Evolutionary conservation across 2,329 filamentous ascomycete species (phyloP).

Genomic region (Penicillium olsonii): DNA sequence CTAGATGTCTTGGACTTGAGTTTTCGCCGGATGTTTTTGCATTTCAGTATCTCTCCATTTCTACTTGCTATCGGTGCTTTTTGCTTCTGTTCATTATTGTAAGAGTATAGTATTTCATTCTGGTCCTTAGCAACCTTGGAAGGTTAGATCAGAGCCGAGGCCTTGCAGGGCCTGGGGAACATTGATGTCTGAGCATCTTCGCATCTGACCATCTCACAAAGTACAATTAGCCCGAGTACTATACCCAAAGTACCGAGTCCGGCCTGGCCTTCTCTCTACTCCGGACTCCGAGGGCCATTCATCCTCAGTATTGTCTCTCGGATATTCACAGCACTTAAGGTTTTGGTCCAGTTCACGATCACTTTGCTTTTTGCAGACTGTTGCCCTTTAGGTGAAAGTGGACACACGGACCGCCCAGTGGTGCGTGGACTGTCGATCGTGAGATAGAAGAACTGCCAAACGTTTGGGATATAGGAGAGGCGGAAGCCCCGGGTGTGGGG

Average conservation of each 20-base stretch:
- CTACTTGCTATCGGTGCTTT: too few species aligned
- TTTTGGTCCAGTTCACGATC: not conserved
- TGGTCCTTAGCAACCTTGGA: not conserved
- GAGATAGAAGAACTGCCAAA: too few species aligned
- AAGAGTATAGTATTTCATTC: not conserved
- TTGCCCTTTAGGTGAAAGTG: not conserved
- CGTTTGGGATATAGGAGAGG: too few species aligned
- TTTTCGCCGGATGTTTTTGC: not conserved
- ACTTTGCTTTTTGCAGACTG: not conserved
- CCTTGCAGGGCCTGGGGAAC: not conserved
- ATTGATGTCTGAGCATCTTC: not conserved
- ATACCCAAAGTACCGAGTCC: too few species aligned
- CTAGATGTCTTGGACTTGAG: conserved; percentile 4
- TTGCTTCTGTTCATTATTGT: too few species aligned
- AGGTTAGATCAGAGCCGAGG: conserved; percentile 8
- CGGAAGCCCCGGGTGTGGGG: too few species aligned
- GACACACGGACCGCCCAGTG: not conserved
- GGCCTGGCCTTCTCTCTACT: too few species aligned
- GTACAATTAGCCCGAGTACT: too few species aligned
- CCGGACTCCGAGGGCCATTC: not conserved
- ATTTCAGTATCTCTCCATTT: not conserved
- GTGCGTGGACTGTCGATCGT: not conserved
- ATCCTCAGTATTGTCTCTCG: too few species aligned
- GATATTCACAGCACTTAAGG: not conserved
- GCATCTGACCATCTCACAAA: not conserved